Evolutionary conservation across 192 early-diverging fungal genomes (phyloP).

Genomic region (Kappamyces sp.): DNA sequence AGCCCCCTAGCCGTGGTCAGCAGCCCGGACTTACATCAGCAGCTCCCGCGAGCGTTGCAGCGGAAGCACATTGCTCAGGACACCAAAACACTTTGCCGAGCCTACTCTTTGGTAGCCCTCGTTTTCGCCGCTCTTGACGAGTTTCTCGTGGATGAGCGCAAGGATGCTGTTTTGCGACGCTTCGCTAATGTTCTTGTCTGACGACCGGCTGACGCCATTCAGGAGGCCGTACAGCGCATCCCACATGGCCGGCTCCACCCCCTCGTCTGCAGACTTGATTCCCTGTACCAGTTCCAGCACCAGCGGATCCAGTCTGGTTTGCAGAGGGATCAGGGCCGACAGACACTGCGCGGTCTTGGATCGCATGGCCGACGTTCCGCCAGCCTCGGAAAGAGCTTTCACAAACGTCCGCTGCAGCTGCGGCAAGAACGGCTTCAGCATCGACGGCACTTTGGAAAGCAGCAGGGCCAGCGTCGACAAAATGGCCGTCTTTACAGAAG

Average conservation of each 20-base stretch:
- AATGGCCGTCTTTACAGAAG: conserved; percentile 90
- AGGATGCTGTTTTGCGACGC: conserved; percentile 54
- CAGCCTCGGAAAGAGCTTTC: conserved; percentile 73
- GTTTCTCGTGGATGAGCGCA: conserved; percentile 49
- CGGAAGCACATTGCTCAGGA: conserved; percentile 1
- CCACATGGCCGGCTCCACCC: conserved; percentile 64
- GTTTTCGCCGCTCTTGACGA: conserved; percentile 46
- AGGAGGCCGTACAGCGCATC: conserved; percentile 68
- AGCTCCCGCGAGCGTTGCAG: neutral
- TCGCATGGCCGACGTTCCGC: conserved; percentile 61
- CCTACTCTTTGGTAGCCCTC: conserved; percentile 37
- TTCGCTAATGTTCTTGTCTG: conserved; percentile 53
- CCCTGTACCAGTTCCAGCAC: conserved; percentile 67
- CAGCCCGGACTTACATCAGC: conserved; percentile 4
- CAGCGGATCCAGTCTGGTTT: conserved; percentile 72
- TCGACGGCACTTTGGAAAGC: conserved; percentile 74
- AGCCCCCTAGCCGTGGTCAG: neutral
- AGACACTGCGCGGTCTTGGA: conserved; percentile 75
- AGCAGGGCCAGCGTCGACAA: conserved; percentile 74
- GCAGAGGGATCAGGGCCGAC: conserved; percentile 61
- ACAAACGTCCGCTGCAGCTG: conserved; percentile 97
- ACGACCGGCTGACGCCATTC: conserved; percentile 26
- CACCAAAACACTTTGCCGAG: conserved; percentile 56
- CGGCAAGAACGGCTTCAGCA: conserved; percentile 94
- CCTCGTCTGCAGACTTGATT: conserved; percentile 54